Evolutionary conservation across 2,329 filamentous ascomycete species (phyloP).

Genomic region (Ophiocordyceps robertsii): DNA sequence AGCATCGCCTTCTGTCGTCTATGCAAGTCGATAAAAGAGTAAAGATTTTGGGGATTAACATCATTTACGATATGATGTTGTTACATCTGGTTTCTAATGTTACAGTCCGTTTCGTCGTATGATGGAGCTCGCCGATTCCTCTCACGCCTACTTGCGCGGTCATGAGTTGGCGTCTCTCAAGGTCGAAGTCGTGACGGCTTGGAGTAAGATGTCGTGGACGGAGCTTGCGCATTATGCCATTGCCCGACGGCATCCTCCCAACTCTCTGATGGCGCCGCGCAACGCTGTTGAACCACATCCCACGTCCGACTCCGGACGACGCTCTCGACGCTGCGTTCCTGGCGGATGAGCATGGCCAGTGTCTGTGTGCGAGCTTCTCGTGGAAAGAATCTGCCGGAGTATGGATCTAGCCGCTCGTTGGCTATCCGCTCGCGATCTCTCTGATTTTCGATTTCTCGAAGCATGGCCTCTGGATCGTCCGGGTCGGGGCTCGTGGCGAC

Average conservation of each 20-base stretch:
- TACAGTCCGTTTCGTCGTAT: no score
- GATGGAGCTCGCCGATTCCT: no score
- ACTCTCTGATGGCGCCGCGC: conserved; percentile 40
- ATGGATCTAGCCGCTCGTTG: conserved; percentile 84
- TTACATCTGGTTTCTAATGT: no score
- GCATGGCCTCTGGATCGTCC: conserved; percentile 63
- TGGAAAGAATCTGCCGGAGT: conserved; percentile 71
- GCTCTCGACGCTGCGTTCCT: conserved; percentile 62
- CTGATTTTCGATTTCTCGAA: conserved; percentile 57
- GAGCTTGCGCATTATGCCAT: conserved; percentile 36
- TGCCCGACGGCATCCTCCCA: conserved; percentile 53
- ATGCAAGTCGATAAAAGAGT: no score
- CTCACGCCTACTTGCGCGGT: no score
- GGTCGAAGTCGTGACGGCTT: no score
- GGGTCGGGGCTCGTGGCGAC: conserved; percentile 83
- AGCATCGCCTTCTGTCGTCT: no score
- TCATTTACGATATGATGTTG: no score
- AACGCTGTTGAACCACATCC: conserved; percentile 64
- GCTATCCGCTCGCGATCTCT: conserved; percentile 61
- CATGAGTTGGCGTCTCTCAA: no score
- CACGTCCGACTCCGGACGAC: conserved; percentile 76
- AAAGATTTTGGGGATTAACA: no score
- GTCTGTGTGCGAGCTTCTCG: conserved; percentile 68
- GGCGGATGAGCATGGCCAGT: conserved; percentile 58
- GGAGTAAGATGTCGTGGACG: background rate